These are phyloP conservation scores for Fistulifera solaris DNA, from an alignment of 108 stramenopile species.

Conservation along the genomic window DNA sequence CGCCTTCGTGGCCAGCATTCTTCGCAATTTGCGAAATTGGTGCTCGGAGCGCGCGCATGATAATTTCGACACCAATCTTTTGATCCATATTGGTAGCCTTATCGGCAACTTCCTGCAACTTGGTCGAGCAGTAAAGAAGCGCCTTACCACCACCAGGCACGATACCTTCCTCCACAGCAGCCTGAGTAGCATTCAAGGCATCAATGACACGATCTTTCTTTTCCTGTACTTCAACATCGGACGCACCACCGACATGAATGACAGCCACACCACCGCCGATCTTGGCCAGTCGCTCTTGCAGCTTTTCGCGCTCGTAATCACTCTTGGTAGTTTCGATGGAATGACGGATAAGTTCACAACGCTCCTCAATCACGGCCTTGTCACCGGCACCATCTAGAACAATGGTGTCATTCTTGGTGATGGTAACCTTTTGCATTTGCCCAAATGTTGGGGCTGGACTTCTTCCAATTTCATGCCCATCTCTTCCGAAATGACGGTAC, in stretches of 20 bases:
- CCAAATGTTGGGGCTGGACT: conserved; percentile 82
- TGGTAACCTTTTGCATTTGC: conserved; percentile 86
- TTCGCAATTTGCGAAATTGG: conserved; percentile 89
- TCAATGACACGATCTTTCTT: conserved; percentile 99
- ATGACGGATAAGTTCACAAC: conserved; percentile 90
- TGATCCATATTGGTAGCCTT: conserved; percentile 94
- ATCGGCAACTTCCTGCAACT: conserved; percentile 65
- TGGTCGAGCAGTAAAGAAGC: conserved; percentile 94
- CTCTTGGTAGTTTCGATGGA: conserved; percentile 93
- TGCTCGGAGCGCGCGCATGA: conserved; percentile 89
- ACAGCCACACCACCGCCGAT: conserved; percentile 97
- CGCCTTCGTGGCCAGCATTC: conserved; percentile 97
- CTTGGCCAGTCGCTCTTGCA: conserved; percentile 99
- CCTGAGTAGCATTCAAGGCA: conserved; percentile 98
- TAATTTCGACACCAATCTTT: conserved; percentile 96
- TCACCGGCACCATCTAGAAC: conserved; percentile 93
- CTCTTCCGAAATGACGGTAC: conserved; percentile 96
- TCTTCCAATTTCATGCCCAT: conserved; percentile 97
- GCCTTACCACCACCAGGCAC: conserved; percentile 99
- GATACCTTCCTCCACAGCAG: conserved; percentile 98
- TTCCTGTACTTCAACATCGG: conserved; percentile 98
- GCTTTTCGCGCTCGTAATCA: conserved; percentile 99
- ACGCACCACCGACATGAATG: conserved; percentile 97
- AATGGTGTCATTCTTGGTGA: conserved; percentile 98
- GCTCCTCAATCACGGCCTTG: conserved; percentile 79